Evolutionary conservation across 1,284 basidiomycete genomes (phyloP).

Genomic region (Marasmius fiardii): DNA sequence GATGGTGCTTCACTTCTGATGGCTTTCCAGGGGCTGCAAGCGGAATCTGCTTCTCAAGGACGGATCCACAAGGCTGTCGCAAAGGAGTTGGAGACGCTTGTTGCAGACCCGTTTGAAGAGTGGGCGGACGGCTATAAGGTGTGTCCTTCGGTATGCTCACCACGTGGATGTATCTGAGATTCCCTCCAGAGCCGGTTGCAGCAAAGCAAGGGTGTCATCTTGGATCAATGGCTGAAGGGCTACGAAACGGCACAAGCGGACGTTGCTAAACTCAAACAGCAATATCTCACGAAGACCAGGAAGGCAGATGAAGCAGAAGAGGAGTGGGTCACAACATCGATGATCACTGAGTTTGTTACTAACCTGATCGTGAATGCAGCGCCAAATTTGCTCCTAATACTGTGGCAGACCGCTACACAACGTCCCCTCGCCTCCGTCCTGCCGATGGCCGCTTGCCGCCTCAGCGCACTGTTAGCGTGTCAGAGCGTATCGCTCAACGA

Average conservation of each 20-base stretch:
- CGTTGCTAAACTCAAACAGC: constrained; percentile 68
- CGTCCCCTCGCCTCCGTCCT: constrained; percentile 65
- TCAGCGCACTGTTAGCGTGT: constrained; percentile 63
- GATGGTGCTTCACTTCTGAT: constrained; percentile 78
- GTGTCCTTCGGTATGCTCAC: constrained; percentile 14
- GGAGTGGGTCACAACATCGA: constrained; percentile 57
- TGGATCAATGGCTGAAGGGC: constrained; percentile 68
- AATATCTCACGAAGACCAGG: constrained; percentile 75
- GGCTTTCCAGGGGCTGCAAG: constrained; percentile 75
- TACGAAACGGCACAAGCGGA: constrained; percentile 66
- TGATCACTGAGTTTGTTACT: not conserved
- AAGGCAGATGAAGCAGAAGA: constrained; percentile 88
- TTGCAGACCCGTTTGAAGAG: constrained; percentile 69
- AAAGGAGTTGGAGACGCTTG: constrained; percentile 63
- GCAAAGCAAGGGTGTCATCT: constrained; percentile 50
- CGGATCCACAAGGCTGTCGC: constrained; percentile 63
- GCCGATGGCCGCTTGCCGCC: constrained; percentile 51
- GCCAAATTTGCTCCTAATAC: constrained; percentile 80
- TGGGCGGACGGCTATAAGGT: constrained; percentile 74
- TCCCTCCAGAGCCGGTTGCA: constrained; percentile 53
- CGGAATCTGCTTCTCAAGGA: constrained; percentile 64
- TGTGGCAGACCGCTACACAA: constrained; percentile 65
- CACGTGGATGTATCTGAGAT: constrained; percentile 4
- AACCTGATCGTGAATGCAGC: constrained; percentile 32
- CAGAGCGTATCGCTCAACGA: constrained; percentile 73